Evolutionary conservation across 2,329 filamentous ascomycete species (phyloP).

Genomic region (Fusarium falciforme): DNA sequence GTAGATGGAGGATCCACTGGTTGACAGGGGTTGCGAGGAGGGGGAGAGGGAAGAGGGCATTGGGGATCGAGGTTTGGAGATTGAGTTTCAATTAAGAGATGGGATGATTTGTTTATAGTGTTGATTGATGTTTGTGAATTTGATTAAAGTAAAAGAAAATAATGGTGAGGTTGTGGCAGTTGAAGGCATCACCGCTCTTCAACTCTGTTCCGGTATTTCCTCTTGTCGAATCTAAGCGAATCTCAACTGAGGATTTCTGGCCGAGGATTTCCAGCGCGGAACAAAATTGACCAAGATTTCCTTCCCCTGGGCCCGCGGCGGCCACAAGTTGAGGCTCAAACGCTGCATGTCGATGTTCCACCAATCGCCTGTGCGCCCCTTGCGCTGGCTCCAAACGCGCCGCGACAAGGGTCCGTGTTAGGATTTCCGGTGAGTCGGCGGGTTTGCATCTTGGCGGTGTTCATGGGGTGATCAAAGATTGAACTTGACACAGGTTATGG

Average conservation of each 20-base stretch:
- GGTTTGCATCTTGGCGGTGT: constrained; percentile 26
- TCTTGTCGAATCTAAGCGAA: constrained; percentile 3
- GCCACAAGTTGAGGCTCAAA: constrained; percentile 44
- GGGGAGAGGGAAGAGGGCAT: neutral
- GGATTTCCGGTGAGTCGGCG: constrained; percentile 43
- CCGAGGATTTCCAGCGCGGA: neutral
- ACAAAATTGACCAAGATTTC: neutral
- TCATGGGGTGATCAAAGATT: neutral
- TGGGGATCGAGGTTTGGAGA: neutral
- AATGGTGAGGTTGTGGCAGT: neutral
- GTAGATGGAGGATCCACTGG: constrained; percentile 13
- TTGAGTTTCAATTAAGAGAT: neutral
- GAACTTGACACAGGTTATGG: neutral
- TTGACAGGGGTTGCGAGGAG: neutral
- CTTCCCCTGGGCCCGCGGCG: constrained; percentile 8
- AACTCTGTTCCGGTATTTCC: neutral
- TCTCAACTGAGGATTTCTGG: neutral
- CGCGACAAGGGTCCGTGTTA: constrained; percentile 34
- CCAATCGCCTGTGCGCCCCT: constrained; percentile 41
- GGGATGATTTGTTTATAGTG: neutral
- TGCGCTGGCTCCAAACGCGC: constrained; percentile 44
- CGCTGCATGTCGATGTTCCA: constrained; percentile 37
- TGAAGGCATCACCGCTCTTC: neutral
- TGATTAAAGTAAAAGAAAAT: neutral
- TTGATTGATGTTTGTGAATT: neutral